Conservation (phyloP, 768 basidiomycete genomes). For the Rickenella mellea region DNA sequence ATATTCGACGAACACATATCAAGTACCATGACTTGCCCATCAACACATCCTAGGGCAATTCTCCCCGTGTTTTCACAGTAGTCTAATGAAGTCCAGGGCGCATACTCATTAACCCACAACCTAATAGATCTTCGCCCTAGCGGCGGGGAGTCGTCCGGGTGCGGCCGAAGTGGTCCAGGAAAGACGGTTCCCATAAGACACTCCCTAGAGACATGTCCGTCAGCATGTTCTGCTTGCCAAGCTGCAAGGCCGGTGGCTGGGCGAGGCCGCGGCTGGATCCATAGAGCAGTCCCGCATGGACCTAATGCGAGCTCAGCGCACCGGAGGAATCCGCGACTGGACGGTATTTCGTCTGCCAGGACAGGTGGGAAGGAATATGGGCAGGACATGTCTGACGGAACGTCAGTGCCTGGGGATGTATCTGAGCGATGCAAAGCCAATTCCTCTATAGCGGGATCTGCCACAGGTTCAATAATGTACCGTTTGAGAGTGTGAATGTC, state of each 20-base stretch:
- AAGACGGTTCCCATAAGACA: conserved; percentile 39
- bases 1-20: no score
- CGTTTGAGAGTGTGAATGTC: conserved; percentile 39
- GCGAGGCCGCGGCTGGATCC: conserved; percentile 42
- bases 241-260: no score
- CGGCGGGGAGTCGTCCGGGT: conserved; percentile 7
- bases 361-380: conserved; percentile 44
- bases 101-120: conserved; percentile 21
- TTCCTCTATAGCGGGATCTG: conserved; percentile 20
- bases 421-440: no score
- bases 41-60: conserved; percentile 41
- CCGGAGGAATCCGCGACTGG: conserved; percentile 40
- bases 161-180: conserved; percentile 35
- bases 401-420: not conserved
- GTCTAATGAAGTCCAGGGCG: conserved; percentile 50
- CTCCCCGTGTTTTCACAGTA: conserved; percentile 51
- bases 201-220: conserved; percentile 18
- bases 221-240: conserved; percentile 7
- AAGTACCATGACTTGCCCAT: conserved; percentile 37
- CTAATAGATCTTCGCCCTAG: conserved; percentile 3
- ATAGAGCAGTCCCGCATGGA: conserved; percentile 46
- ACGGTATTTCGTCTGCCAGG: conserved; percentile 23
- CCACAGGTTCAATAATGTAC: conserved; percentile 31
- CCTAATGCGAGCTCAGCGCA: conserved; percentile 48
- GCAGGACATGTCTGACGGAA: not conserved